Percentiles rank a stretch among this genome's conserved stretches.
Evolutionary conservation across 345 rosid genomes (phyloP).

Genomic region (Arabidopsis suecica): DNA sequence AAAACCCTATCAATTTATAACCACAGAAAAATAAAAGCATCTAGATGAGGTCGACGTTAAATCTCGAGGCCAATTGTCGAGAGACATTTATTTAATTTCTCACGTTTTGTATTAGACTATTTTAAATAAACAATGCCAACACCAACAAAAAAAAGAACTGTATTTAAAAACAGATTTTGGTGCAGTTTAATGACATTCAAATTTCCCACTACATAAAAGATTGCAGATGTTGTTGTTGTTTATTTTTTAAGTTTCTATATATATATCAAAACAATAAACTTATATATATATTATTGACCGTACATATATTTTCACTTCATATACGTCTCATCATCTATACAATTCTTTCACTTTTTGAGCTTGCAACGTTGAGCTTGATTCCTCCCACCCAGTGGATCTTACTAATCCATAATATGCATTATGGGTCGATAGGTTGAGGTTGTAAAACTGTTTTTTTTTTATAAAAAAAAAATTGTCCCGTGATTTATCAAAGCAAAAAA

Average conservation of each 20-base stretch:
- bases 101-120: conserved; percentile 23
- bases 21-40: conserved; percentile 16
- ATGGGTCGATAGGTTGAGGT: too few species aligned
- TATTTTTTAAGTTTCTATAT: neutral
- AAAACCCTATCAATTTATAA: conserved; percentile 15
- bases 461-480: too few species aligned
- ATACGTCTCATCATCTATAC: too few species aligned
- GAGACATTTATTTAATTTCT: neutral
- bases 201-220: neutral
- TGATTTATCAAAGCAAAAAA: too few species aligned
- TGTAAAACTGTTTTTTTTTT: too few species aligned
- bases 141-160: neutral
- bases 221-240: neutral
- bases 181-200: neutral
- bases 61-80: conserved; percentile 13
- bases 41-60: conserved; percentile 18
- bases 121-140: neutral
- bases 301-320: too few species aligned
- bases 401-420: too few species aligned
- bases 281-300: too few species aligned
- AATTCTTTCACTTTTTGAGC: too few species aligned
- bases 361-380: too few species aligned
- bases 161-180: neutral
- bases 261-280: too few species aligned
- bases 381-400: too few species aligned